Percentiles rank a stretch among this genome's conserved stretches.
These are phyloP conservation scores for Phaseolus lunatus DNA, from an alignment of 306 rosid genomes.

Conservation along the genomic window DNA sequence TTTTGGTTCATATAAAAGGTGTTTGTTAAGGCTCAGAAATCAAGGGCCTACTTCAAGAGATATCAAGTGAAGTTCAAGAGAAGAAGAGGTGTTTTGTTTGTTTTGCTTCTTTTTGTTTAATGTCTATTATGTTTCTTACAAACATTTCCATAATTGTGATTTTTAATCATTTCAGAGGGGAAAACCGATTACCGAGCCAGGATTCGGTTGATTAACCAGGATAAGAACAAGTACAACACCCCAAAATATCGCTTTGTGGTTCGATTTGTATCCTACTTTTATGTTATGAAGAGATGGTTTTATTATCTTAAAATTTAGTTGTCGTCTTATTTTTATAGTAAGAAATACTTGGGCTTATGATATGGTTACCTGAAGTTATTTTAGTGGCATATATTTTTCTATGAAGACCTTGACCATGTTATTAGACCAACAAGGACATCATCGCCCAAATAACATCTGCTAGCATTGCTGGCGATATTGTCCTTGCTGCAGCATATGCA, in stretches of 20 bases:
- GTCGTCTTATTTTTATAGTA: neutral
- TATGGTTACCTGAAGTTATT: neutral
- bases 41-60: conserved; percentile 56
- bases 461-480: conserved; percentile 84
- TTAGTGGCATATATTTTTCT: neutral
- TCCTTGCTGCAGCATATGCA: conserved; percentile 83
- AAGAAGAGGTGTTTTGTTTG: conserved; percentile 50
- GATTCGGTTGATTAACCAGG: conserved; percentile 88
- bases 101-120: neutral
- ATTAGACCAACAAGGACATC: conserved; percentile 80
- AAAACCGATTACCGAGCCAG: conserved; percentile 94
- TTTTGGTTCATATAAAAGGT: conserved; percentile 7
- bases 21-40: conserved; percentile 48
- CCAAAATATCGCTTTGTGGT: conserved; percentile 87
- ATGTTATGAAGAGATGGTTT: neutral
- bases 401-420: conserved; percentile 17
- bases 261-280: conserved; percentile 74
- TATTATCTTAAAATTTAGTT: neutral
- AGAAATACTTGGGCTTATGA: no score
- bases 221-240: conserved; percentile 88
- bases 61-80: conserved; percentile 61
- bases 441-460: conserved; percentile 78
- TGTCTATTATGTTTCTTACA: no score
- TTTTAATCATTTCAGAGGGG: conserved; percentile 69
- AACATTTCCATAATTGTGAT: neutral